Base-by-base conservation (phyloP, 108 stramenopile species). In the Skeletonema costatum region DNA sequence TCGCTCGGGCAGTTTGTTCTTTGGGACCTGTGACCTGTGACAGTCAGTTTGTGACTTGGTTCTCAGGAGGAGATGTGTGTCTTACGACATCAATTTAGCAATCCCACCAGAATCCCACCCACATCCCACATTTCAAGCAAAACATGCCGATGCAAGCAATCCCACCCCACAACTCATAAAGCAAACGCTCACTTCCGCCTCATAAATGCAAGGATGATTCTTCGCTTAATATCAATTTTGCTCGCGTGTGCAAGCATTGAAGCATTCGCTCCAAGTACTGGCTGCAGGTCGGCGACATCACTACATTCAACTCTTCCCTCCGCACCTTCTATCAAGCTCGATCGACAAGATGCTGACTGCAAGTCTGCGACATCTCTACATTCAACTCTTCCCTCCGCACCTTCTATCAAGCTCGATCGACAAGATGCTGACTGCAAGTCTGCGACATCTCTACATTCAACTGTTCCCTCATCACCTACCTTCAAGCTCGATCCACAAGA, bases 311-410 rank as follows among this genome's bases (percentile, higher is more conserved):
- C n/a, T 51, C 19, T 51, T 19, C 17, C n/a, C n/a, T 51, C 17
- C 1, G 5, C 5, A 51, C 12, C 46, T 48, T 48, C 46, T n/a
- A 48, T 48, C 46, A n/a, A 51, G 19, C 32, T 63, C 7, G 31
- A 33, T 29, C 62, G 5, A 32, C n/a, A 82, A 64, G 81, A 85
- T 68, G 81, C 17, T 10, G 38, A 39, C 6, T 39, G 38, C 38
- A 39, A 12, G 39, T 41, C 9, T 41, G 19, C 53, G 9, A 10
- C 50, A 51, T n/a, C 5, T 19, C 50, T 19, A 19, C 50, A 51
- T 10, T 19, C 50, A 51, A 51, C n/a, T 51, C 19, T 51, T 19
- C 17, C n/a, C n/a, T 51, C 17, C 1, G 5, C 5, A 51, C 12
- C 46, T 48, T 48, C 46, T n/a, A 48, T 48, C 46, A n/a, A 51